A percentile compares a stretch with the other conserved stretches of the same genome.
phyloP scores from a whole-genome alignment of 306 rosid species.

The Crataegus laevigata region DNA sequence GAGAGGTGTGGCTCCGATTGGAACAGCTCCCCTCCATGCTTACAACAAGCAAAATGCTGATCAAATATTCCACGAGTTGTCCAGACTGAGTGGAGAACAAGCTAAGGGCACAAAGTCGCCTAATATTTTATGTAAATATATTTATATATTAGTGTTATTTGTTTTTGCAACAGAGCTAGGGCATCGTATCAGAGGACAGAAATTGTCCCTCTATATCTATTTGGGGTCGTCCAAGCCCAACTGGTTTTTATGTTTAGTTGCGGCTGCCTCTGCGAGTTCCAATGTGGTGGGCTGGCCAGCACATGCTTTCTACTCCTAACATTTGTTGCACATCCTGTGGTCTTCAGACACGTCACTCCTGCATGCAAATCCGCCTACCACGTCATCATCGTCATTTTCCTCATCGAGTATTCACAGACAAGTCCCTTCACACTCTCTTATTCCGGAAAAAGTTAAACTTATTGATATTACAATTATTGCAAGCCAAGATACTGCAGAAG shows the following conservation, averaged over 20 bases:
- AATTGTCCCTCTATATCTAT: not conserved
- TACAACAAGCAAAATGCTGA: not conserved
- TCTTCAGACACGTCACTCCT: conserved; percentile 12
- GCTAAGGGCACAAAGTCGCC: not conserved
- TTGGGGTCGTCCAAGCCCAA: not conserved
- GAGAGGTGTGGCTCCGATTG: not conserved
- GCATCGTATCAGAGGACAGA: not conserved
- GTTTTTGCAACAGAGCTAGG: not conserved
- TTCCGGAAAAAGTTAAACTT: not conserved
- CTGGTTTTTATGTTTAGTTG: not conserved
- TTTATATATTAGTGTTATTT: not conserved
- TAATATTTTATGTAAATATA: not conserved
- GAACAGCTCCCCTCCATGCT: not conserved
- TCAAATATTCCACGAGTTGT: no score
- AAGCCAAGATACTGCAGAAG: no score
- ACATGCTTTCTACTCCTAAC: conserved; percentile 16
- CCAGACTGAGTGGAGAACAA: not conserved
- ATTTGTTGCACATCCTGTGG: not conserved
- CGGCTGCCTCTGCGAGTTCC: not conserved
- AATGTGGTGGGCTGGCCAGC: conserved; percentile 5
- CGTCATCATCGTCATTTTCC: not conserved
- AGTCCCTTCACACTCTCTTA: no score
- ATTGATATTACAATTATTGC: no score
- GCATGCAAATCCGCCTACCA: conserved; percentile 16
- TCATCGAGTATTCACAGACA: no score